phyloP scores from a whole-genome alignment of 2,329 filamentous ascomycete species.

The Akanthomyces uredinophilus region DNA sequence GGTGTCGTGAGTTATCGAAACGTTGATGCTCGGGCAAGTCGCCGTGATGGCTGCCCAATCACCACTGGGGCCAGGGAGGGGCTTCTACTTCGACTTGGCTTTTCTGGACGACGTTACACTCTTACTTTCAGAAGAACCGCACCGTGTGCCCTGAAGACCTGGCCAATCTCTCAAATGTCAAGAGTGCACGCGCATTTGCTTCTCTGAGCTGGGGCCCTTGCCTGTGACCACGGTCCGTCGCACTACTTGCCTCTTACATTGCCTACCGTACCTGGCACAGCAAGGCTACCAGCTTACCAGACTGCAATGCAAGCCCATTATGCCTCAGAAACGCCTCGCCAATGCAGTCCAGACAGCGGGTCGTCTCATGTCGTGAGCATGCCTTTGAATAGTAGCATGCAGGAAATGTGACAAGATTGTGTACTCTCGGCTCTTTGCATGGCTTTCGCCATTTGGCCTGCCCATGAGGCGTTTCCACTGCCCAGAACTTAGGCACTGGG shows the following conservation, averaged over 20 bases:
- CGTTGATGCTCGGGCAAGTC: not conserved
- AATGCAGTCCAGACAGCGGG: not conserved
- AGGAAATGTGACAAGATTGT: no score
- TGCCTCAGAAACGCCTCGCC: not conserved
- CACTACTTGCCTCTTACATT: no score
- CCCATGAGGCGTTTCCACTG: no score
- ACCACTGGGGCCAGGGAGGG: not conserved
- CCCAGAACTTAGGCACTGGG: no score
- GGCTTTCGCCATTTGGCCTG: no score
- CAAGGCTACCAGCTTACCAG: not conserved
- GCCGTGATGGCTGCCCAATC: conserved; percentile 5
- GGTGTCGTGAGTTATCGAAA: not conserved
- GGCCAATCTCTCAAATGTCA: not conserved
- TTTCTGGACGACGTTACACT: not conserved
- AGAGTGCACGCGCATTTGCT: not conserved
- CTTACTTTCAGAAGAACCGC: not conserved
- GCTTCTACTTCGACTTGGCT: not conserved
- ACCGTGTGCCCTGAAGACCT: not conserved
- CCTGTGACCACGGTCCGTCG: not conserved
- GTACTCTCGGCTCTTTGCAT: no score
- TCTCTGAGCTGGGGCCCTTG: not conserved
- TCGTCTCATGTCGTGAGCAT: not conserved
- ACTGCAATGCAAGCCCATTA: not conserved
- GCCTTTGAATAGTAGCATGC: not conserved
- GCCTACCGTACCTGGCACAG: no score